Conservation (phyloP, 2,329 filamentous ascomycete genomes). For the Pseudocercospora fijiensis region DNA sequence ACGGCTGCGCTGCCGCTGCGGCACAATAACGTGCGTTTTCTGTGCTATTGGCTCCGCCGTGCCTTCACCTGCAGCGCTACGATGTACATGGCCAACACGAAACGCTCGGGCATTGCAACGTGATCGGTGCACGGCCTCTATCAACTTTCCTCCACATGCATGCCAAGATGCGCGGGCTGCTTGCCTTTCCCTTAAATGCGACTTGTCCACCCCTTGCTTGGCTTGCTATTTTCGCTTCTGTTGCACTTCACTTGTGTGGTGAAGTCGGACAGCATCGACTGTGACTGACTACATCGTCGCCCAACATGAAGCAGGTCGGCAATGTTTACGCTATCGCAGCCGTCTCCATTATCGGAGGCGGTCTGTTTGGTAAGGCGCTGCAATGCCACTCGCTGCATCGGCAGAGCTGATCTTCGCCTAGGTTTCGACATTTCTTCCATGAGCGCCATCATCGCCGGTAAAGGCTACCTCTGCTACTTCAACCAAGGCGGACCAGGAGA, state of each 20-base stretch:
- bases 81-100: background rate
- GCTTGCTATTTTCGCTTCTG: background rate
- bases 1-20: background rate
- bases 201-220: slow-evolving; percentile 1
- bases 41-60: background rate
- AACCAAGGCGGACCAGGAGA: slow-evolving; percentile 50
- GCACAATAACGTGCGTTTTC: background rate
- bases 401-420: background rate
- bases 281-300: background rate
- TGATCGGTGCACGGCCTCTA: slow-evolving; percentile 3
- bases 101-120: slow-evolving; percentile 3
- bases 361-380: slow-evolving; percentile 42
- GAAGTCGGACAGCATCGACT: background rate
- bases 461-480: slow-evolving; percentile 71
- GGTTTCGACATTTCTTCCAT: slow-evolving; percentile 79
- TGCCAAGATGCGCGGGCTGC: background rate
- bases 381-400: background rate
- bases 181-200: background rate
- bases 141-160: slow-evolving; percentile 7
- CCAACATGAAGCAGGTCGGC: slow-evolving; percentile 45
- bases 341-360: slow-evolving; percentile 63
- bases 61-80: slow-evolving; percentile 6
- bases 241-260: background rate
- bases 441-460: slow-evolving; percentile 62
- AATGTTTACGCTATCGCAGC: slow-evolving; percentile 60